Base-by-base conservation (phyloP, 345 rosid species). In the Schrenkiella parvula region DNA sequence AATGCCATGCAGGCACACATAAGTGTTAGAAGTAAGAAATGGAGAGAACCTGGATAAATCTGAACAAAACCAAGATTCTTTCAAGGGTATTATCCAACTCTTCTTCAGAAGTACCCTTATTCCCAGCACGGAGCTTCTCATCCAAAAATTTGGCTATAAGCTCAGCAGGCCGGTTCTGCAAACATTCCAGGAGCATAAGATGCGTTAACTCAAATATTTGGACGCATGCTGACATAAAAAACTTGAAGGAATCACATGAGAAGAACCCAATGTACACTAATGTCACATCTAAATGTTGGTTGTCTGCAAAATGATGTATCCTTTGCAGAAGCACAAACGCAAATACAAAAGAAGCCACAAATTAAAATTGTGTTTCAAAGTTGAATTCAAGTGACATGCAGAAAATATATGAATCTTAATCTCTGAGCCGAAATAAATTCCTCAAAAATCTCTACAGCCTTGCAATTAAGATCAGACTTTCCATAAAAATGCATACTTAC, bases 101-200 rank as follows among this genome's bases (percentile, higher is more conserved):
- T 86, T 92, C 98, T 83, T 92, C 98, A 9, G 98, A 92, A 65
- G 92, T 89, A 78, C 92, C 96, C 86, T 92, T 92, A 70, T 92
- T 92, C 48, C 98, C 96, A 81, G 98, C 90, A 72, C 96, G 98
- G 68, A 92, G 90, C 81, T 92, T 92, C 75, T 89, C 98, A 80
- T 92, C 98, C 84, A 92, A 78, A 81, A 88, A 92, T 81, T 92
- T 92, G 6, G 98, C 96, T 66, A 92, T 92, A 78, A 92, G 80
- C 84, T 92, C 98, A 25, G 98, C 98, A 54, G 96, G 89, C 35
- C 96, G 93, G 80, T 92, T 92, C 96, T 92, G 79, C 79, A 63
- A 65, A 78, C 71, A 38, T 38, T 54, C 72, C 35, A 66, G 7
- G 72, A 63, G 55, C 35, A 53, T 25, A 22, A 44, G 17, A 43